Base-by-base conservation (phyloP, 139 green algal species). In the Monoraphidium neglectum region DNA sequence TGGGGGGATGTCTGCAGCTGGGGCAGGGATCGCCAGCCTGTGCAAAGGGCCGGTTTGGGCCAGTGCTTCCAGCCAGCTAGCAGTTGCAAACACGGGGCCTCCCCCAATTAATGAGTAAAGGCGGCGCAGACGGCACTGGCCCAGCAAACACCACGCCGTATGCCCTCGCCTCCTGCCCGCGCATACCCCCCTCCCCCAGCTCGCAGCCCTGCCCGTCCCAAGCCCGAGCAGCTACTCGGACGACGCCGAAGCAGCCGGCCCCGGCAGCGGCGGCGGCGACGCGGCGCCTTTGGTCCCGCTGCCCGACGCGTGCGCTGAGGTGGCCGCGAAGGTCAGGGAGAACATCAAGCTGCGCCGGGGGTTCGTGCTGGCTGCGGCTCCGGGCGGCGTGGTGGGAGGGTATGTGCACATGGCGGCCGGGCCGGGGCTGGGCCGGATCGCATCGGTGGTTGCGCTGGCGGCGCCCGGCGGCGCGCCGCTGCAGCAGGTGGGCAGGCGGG, bases 311-410 rank as follows among this genome's bases (percentile, higher is more conserved):
- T 86, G 92, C 13, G 79, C 82, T 1, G 76, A 83, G 10, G 69
- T 94, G 32, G 93, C 90, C 1, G 88, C 83, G 1, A 73, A 81
- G 51, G 85, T 97, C 13, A 83, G 93, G 0, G 93, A 97, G 51
- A 97, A 97, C 66, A 81, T 97, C n/a, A 68, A 70, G 56, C 83
- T 97, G n/a, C 78, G 93, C 16, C 78, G 93, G 40, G 93, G 71
- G 3, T 89, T 84, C 70, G 70, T 78, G 40, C 47, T 89, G 21
- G 53, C 26, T 2, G 67, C 68, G 6, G 33, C 49, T 18, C 56
- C 60, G 12, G 51, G 71, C 60, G 54, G 57, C 74, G 64, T 90
- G 15, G 64, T 96, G 2, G 87, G 74, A 30, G 70, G 78, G 15
- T 96, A 96, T 80, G 65, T 96, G 36, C 91, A 96, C 78, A 77